Base-by-base conservation (phyloP, 179 eudicot genomes). In the Heliamphora pulchella region DNA sequence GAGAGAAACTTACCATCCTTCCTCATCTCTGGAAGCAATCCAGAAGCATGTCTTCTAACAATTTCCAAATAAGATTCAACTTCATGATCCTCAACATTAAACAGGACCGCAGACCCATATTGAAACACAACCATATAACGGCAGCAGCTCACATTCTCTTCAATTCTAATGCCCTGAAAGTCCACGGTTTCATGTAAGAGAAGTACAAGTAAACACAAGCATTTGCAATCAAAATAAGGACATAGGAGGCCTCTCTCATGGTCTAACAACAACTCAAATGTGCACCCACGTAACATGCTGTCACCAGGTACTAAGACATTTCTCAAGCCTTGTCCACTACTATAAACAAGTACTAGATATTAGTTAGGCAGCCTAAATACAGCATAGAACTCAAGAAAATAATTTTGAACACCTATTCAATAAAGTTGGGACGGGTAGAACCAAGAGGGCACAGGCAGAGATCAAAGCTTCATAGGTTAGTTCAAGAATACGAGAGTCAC, bases 41-140 rank as follows among this genome's bases (percentile, higher is more conserved):
- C 99, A 82, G 96, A 91, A 84, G 95, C 89, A 88, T 96, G 97
- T 80, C 90, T 86, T 82, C 90, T 85, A 59, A 92, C 92, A 83
- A 91, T 84, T 80, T 87, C 85, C 81, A 96, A 83, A 78, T 89
- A 92, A 76, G 83, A 81, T 77, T 94, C 96, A 80, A 87, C 92
- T 85, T 96, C 98, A 88, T 89, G 86, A 81, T 96, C 98, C 78
- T 88, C 92, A 57, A 94, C 85, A 61, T 96, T 96, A 86, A 96
- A 94, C 71, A 96, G 85, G 65, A 96, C 89, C 65, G 93, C 90
- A 48, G 99, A 92, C 75, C 99, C 99, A 82, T 96, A 96, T 74
- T 96, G 98, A 82, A 87, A 96, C n/a, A 96, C 95, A 67, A 96
- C 92, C 98, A 96, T 92, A 88, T 90, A 92, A n/a, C 87, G 88